Base-by-base conservation (phyloP, 176 grass and related monocot genomes). In the Areca catechu region DNA sequence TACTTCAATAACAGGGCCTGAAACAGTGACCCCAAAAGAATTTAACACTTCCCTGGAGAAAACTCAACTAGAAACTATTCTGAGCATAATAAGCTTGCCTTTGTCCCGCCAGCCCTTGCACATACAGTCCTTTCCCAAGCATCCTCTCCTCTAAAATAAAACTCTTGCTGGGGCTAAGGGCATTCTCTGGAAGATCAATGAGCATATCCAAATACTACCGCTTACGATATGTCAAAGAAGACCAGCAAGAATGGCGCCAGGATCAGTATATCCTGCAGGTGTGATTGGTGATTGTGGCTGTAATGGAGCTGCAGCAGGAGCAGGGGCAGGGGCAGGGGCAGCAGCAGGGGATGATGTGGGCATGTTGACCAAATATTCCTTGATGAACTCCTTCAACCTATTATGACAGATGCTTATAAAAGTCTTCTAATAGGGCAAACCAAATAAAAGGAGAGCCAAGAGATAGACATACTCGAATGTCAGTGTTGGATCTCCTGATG, bases 381-480 rank as follows among this genome's bases (percentile, higher is more conserved):
- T 97, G 69, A 97, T 70, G 19, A 82, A 88, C 50, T 97, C 93
- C 73, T 97, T 97, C 75, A 97, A 80, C 78, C 93, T 97, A 74
- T 67, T 57, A 25, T 17, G 27, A 7, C 79, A 67, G 74, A 60
- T 24, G 30, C 25, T 49, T 0, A 4, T 51, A 66, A 74, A 24
- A 79, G 43, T 19, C 22, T 17, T 43, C 34, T 2, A 43, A 9
- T 14, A 43, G 34, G 34, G 5, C 34, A 43, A 43, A 43, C 34
- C 34, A 43, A 43, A 43, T 43, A 14, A 43, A 43, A 12, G 34
- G 9, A 43, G 7, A 12, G 34, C 1, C 1, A 43, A 43, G 60
- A 76, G 50, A 20, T 15, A 69, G 37, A 48, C 54, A 37, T 91
- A 97, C 93, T 97, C 93, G 14, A 83, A 92, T 75, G 93, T 98